A percentile compares a stretch with the other conserved stretches of the same genome.
Conservation (phyloP, 306 rosid species). For the Ceratonia siliqua region DNA sequence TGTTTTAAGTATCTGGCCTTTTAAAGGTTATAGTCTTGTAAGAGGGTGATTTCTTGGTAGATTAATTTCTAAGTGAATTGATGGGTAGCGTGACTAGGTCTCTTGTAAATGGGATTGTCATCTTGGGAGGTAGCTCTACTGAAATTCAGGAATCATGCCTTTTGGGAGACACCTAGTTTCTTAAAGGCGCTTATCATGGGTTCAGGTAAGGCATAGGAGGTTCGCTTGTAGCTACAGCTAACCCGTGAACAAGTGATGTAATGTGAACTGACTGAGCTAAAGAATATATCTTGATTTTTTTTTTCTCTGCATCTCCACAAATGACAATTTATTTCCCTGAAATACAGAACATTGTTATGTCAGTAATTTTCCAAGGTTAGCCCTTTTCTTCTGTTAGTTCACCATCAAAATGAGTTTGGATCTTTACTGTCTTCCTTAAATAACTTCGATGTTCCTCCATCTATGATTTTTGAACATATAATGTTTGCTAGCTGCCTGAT, state of each 20-base stretch:
- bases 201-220: background rate
- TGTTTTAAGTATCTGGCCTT: background rate
- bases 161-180: constrained; percentile 33
- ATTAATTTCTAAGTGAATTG: constrained; percentile 21
- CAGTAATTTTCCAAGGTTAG: background rate
- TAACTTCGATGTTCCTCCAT: constrained; percentile 11
- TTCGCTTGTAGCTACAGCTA: constrained; percentile 10
- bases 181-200: constrained; percentile 4
- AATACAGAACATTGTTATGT: background rate
- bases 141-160: constrained; percentile 26
- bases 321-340: constrained; percentile 14
- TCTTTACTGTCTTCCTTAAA: background rate
- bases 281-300: constrained; percentile 6
- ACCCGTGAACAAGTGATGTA: constrained; percentile 1
- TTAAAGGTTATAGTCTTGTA: background rate
- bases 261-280: constrained; percentile 4
- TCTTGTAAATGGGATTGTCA: constrained; percentile 30
- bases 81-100: constrained; percentile 28
- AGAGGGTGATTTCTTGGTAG: constrained; percentile 7
- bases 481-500: constrained; percentile 21
- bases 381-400: constrained; percentile 13
- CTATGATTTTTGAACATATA: constrained; percentile 19
- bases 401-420: background rate
- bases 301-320: constrained; percentile 9
- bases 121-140: constrained; percentile 15